Conservation (phyloP, 176 grass and related monocot species). For the Guadua angustifolia region DNA sequence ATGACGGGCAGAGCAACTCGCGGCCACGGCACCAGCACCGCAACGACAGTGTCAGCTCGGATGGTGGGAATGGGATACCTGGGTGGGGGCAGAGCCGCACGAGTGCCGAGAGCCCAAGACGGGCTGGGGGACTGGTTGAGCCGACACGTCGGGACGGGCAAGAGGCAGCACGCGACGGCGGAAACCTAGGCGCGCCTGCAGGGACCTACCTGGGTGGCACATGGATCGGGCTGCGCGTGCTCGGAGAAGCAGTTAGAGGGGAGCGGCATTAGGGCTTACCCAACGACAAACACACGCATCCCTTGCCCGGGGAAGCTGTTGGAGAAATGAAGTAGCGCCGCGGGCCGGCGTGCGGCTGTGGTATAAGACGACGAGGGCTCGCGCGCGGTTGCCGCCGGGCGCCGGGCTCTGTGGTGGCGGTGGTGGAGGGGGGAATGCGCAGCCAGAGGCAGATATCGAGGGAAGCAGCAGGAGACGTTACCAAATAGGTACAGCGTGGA, state of each 20-base stretch:
- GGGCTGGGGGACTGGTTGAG: neutral
- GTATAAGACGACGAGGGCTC: neutral
- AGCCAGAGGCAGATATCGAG: neutral
- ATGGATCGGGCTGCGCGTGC: constrained; percentile 31
- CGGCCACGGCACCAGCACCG: too few relatives aligned
- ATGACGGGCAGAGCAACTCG: too few relatives aligned
- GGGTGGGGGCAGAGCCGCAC: neutral
- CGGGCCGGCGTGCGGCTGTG: neutral
- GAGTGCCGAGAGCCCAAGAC: constrained; percentile 3
- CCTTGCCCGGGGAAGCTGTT: neutral
- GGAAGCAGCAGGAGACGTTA: neutral
- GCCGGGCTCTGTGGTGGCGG: neutral
- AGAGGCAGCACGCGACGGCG: neutral
- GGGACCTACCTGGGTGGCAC: neutral
- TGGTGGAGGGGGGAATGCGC: neutral
- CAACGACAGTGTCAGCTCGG: too few relatives aligned
- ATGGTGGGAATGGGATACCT: neutral
- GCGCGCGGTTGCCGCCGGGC: neutral
- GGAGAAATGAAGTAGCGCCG: neutral
- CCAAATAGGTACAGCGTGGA: neutral
- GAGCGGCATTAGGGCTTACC: constrained; percentile 36
- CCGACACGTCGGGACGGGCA: neutral
- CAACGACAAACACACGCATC: constrained; percentile 14
- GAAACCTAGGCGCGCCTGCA: neutral
- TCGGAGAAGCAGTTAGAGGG: neutral